Percentiles rank a stretch among this genome's conserved stretches.
Evolutionary conservation across 805 yeast species (phyloP).

Genomic region (Yamadazyma tumulicola): DNA sequence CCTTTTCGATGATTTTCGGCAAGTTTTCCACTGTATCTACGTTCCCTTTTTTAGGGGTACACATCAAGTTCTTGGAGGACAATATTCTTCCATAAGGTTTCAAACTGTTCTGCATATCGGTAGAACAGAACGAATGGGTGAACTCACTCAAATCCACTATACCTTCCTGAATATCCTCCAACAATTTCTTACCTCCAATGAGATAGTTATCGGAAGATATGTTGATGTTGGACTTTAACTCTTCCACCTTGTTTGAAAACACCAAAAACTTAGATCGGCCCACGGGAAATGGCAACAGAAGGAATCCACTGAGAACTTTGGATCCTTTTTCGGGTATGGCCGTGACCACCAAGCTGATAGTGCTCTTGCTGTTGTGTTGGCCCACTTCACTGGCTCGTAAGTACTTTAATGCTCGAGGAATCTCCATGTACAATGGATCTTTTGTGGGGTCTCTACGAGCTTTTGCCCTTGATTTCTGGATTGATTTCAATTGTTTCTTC

Average conservation of each 20-base stretch:
- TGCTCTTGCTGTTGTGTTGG: conserved; percentile 64
- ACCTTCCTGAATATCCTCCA: conserved; percentile 56
- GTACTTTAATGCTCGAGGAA: conserved; percentile 70
- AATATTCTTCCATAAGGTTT: conserved; percentile 69
- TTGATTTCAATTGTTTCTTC: conserved; percentile 21
- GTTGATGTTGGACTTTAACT: conserved; percentile 36
- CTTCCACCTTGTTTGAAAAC: conserved; percentile 54
- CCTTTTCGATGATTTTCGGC: conserved; percentile 45
- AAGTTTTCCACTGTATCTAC: conserved; percentile 59
- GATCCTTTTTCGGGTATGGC: conserved; percentile 74
- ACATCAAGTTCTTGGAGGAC: conserved; percentile 91
- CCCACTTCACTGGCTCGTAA: conserved; percentile 92
- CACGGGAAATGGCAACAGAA: conserved; percentile 69
- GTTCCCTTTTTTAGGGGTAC: conserved; percentile 81
- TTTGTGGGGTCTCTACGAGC: conserved; percentile 37
- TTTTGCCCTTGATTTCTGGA: conserved; percentile 21
- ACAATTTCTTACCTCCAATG: conserved; percentile 71
- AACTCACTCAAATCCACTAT: conserved; percentile 47
- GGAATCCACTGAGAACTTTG: conserved; percentile 67
- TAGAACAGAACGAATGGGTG: conserved; percentile 81
- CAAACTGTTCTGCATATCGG: conserved; percentile 67
- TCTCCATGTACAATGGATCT: conserved; percentile 66
- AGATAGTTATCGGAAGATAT: conserved; percentile 53
- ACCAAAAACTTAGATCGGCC: conserved; percentile 64
- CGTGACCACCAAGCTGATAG: conserved; percentile 59